Conservation (phyloP, 495 filamentous ascomycete species). For the Penicillium bialowiezense region DNA sequence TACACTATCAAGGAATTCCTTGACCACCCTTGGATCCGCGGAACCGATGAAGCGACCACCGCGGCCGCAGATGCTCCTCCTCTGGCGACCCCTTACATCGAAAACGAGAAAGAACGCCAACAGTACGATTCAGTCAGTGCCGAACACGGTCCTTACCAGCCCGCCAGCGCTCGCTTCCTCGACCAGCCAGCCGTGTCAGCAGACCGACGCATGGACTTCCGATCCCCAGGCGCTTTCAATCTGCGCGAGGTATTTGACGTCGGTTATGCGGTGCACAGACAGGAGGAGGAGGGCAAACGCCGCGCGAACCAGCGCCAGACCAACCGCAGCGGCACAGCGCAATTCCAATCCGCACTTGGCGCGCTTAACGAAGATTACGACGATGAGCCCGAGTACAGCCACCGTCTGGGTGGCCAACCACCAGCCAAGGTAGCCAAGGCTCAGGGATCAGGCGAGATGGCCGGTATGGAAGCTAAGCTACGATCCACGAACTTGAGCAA, state of each 20-base stretch:
- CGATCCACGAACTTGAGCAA: conserved; percentile 71
- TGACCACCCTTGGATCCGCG: conserved; percentile 84
- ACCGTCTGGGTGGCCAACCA: conserved; percentile 44
- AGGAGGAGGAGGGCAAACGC: conserved; percentile 93
- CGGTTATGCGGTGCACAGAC: conserved; percentile 90
- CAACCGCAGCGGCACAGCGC: conserved; percentile 55
- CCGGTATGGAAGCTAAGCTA: conserved; percentile 81
- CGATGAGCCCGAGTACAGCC: conserved; percentile 48
- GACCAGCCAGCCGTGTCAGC: conserved; percentile 51
- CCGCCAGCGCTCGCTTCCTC: conserved; percentile 45
- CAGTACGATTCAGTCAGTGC: conserved; percentile 29
- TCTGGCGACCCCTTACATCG: conserved; percentile 62
- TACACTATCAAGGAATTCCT: conserved; percentile 89
- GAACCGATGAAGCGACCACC: conserved; percentile 69
- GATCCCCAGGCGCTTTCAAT: conserved; percentile 92
- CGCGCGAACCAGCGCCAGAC: conserved; percentile 74
- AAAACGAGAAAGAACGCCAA: conserved; percentile 40
- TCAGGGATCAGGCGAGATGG: conserved; percentile 53
- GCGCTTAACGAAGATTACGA: conserved; percentile 69
- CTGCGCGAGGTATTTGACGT: conserved; percentile 97
- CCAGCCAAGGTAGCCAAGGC: conserved; percentile 69
- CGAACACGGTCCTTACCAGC: conserved; percentile 42
- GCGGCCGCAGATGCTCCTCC: conserved; percentile 77
- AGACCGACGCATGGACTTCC: conserved; percentile 80
- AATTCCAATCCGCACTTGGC: conserved; percentile 53